Evolutionary conservation across 306 rosid species (phyloP).

Genomic region (Cucumis sativus): DNA sequence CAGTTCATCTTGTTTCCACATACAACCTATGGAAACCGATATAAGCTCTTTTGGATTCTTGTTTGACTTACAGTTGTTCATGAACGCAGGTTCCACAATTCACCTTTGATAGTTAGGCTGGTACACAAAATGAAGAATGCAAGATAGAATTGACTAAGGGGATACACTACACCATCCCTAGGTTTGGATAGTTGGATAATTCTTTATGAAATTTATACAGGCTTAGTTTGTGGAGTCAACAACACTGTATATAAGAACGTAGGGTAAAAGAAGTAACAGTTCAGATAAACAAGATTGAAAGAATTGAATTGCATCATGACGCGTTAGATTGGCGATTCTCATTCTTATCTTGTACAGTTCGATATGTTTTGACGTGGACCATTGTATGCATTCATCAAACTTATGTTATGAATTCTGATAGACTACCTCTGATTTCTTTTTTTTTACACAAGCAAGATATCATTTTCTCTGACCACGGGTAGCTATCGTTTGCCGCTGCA

Average conservation of each 20-base stretch:
- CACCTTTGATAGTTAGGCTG: neutral
- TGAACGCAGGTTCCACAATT: neutral
- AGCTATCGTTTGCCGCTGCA: neutral
- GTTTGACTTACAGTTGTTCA: neutral
- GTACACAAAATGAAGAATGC: neutral
- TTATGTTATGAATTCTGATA: neutral
- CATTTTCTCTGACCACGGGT: neutral
- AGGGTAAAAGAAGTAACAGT: conserved; percentile 32
- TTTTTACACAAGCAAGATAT: neutral
- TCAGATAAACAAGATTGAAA: conserved; percentile 15
- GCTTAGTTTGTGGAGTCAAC: conserved; percentile 12
- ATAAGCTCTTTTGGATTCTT: neutral
- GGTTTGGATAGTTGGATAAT: conserved; percentile 6
- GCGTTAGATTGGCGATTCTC: conserved; percentile 20
- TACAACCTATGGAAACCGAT: neutral
- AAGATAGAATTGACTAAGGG: neutral
- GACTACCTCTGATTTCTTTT: neutral
- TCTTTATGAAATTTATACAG: neutral
- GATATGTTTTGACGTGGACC: conserved; percentile 38
- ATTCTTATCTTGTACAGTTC: conserved; percentile 47
- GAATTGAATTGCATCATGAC: conserved; percentile 13
- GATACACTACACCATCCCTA: neutral
- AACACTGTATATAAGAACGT: conserved; percentile 38
- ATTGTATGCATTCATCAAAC: conserved; percentile 26
- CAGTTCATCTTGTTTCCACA: neutral